Conservation (phyloP, 192 early-diverging fungal genomes). For the Helicostylum pulchrum region DNA sequence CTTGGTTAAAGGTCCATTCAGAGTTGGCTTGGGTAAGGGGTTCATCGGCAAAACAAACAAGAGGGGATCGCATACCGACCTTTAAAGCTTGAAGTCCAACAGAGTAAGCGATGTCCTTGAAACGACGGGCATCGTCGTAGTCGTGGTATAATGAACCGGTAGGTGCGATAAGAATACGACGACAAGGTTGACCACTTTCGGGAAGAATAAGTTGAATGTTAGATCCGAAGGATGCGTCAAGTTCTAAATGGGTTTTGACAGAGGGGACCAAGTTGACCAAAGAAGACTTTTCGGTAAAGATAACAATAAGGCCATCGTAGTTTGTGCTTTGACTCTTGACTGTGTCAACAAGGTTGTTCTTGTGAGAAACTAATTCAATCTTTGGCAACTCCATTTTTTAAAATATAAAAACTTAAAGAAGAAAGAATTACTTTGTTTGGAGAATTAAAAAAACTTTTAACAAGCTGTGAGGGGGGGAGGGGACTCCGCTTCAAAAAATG, state of each 20-base stretch:
- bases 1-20: constrained; percentile 22
- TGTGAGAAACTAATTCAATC: not conserved
- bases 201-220: constrained; percentile 30
- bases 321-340: constrained; percentile 2
- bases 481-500: no score
- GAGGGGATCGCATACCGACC: constrained; percentile 57
- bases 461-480: no score
- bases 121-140: constrained; percentile 80
- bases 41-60: constrained; percentile 58
- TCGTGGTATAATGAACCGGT: constrained; percentile 69
- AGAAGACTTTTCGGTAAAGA: constrained; percentile 27
- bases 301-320: constrained; percentile 34
- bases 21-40: constrained; percentile 24
- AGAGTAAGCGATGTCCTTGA: constrained; percentile 60
- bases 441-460: no score
- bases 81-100: constrained; percentile 63
- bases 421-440: not conserved
- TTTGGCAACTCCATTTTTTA: constrained; percentile 17
- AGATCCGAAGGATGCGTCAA: constrained; percentile 45
- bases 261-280: constrained; percentile 20
- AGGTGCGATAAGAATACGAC: constrained; percentile 71
- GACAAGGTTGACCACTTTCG: constrained; percentile 47
- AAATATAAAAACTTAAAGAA: not conserved
- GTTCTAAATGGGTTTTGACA: constrained; percentile 15
- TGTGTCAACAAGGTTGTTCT: not conserved